Evolutionary conservation across 306 rosid genomes (phyloP), one percentile per base, ranked within the genome.

Genomic region (Sesbania bispinosa): DNA sequence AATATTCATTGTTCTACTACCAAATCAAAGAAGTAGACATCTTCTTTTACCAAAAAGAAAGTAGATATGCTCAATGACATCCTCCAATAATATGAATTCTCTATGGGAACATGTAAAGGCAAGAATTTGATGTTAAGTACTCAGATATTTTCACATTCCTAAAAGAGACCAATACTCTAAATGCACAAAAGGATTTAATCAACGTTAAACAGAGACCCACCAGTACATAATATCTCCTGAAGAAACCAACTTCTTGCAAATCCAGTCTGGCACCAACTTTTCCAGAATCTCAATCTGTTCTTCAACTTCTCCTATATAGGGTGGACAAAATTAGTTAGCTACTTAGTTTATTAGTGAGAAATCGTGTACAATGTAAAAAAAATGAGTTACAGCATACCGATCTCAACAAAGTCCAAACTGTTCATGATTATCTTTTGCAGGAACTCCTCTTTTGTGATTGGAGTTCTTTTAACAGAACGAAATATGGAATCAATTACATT

Each of bases 371-470:
- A 18, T 19, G 60, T 38, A 42, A 78, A 13, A 45, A 39, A n/a
- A 69, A 15, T 50, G 54, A 26, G 59, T 41, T 11, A 62, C 38
- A 63, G 77, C 84, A 11, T 83, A 90, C 97, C 74, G 72, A 80
- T 85, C 67, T 86, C 85, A 50, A 77, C 77, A 61, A 85, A 63
- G 68, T 90, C 84, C 43, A 85, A 67, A 60, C 79, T 77, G 62
- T 83, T 85, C 79, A 80, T 74, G 24, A 86, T 74, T 47, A 88
- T 88, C 85, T 88, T 88, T 50, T 88, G 84, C 79, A 91, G 68
- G 50, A 91, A 88, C 84, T 90, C 92, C 82, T 83, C 89, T 69
- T 86, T 86, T 38, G 95, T 91, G 67, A 91, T 80, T 51, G 84
- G 27, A 59, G 64, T 70, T 83, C 85, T 76, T 67, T 79, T 82